phyloP scores from a whole-genome alignment of 139 green algal species.

The Desmodesmus armatus region DNA sequence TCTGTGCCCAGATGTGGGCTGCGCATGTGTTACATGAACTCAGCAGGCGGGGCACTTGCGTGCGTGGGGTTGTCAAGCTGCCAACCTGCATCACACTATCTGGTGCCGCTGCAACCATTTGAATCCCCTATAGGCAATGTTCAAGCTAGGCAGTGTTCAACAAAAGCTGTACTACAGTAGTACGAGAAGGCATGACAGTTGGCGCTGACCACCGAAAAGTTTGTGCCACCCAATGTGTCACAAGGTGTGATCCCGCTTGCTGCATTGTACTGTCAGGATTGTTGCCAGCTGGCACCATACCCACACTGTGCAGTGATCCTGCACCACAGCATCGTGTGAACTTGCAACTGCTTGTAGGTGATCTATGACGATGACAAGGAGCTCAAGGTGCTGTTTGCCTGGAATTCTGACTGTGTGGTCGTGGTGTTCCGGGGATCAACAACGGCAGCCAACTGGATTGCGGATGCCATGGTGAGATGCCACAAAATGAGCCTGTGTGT shows the following conservation, averaged over 20 bases:
- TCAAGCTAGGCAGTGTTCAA: no score
- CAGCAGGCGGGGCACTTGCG: no score
- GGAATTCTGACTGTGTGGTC: slow-evolving; percentile 49
- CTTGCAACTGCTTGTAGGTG: background rate
- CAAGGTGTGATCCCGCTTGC: background rate
- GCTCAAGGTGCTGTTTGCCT: slow-evolving; percentile 59
- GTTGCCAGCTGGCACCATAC: background rate
- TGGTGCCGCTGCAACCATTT: no score
- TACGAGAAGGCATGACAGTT: no score
- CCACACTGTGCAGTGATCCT: no score
- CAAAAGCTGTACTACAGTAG: no score
- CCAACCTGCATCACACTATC: no score
- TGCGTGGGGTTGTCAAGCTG: no score
- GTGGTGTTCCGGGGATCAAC: slow-evolving; percentile 58
- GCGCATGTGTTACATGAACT: no score
- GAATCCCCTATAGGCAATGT: no score
- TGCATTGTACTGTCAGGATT: background rate
- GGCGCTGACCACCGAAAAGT: background rate
- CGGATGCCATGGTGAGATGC: slow-evolving; percentile 56
- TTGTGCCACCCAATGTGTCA: background rate
- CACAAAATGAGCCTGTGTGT: no score
- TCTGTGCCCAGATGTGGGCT: no score
- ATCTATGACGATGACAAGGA: slow-evolving; percentile 22
- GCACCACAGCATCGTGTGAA: background rate
- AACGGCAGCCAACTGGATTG: slow-evolving; percentile 54